phyloP scores from a whole-genome alignment of 208 protist genomes.

The Blechomonas ayalai region DNA sequence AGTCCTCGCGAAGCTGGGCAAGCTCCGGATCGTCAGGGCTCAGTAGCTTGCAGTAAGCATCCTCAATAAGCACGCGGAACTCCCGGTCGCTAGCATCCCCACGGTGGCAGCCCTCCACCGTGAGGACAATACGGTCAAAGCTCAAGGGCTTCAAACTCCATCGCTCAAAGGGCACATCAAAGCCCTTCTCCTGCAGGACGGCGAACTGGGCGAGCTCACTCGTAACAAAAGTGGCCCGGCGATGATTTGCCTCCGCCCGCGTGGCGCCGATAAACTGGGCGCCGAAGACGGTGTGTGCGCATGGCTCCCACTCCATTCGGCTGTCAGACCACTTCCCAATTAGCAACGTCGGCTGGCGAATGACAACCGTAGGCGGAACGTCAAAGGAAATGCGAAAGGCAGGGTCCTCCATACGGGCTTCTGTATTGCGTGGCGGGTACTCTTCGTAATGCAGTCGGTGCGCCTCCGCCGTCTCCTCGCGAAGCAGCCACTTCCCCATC shows the following conservation, averaged over 20 bases:
- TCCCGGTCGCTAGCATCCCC: slow-evolving; percentile 81
- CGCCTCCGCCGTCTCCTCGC: slow-evolving; percentile 53
- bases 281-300: slow-evolving; percentile 62
- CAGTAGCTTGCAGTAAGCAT: slow-evolving; percentile 72
- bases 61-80: slow-evolving; percentile 75
- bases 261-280: slow-evolving; percentile 22
- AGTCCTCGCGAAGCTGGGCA: slow-evolving; percentile 40
- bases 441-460: slow-evolving; percentile 62
- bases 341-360: slow-evolving; percentile 74
- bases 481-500: slow-evolving; percentile 72
- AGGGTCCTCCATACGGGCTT: slow-evolving; percentile 52
- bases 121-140: slow-evolving; percentile 61
- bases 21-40: slow-evolving; percentile 76
- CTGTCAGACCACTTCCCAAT: slow-evolving; percentile 77
- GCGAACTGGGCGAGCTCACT: slow-evolving; percentile 80
- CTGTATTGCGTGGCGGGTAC: slow-evolving; percentile 65
- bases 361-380: slow-evolving; percentile 66
- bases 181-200: slow-evolving; percentile 85
- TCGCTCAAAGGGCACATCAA: slow-evolving; percentile 84
- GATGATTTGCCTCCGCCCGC: slow-evolving; percentile 20
- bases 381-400: slow-evolving; percentile 82
- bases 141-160: slow-evolving; percentile 74
- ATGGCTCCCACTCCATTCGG: slow-evolving; percentile 71
- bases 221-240: slow-evolving; percentile 59
- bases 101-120: slow-evolving; percentile 66